A percentile compares a stretch with the other conserved stretches of the same genome.
phyloP scores from a whole-genome alignment of 2,329 filamentous ascomycete genomes.

The Microdochium paspali region DNA sequence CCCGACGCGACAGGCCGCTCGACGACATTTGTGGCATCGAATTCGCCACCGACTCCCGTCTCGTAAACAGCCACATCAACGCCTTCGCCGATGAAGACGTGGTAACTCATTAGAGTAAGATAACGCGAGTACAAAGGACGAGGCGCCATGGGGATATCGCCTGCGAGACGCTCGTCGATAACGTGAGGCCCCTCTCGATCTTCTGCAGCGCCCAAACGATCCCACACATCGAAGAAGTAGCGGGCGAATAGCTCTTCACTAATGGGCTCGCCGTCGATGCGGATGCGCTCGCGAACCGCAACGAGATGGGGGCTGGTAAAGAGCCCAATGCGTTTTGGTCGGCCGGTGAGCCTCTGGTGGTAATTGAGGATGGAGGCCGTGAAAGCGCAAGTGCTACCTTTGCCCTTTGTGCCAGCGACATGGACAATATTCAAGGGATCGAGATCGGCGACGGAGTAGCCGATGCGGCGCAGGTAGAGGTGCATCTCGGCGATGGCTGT shows the following conservation, averaged over 20 bases:
- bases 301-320: slow-evolving; percentile 64
- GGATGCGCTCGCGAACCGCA: slow-evolving; percentile 57
- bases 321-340: slow-evolving; percentile 44
- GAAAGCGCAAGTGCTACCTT: slow-evolving; percentile 64
- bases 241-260: slow-evolving; percentile 48
- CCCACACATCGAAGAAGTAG: slow-evolving; percentile 63
- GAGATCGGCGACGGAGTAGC: slow-evolving; percentile 56
- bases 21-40: slow-evolving; percentile 60
- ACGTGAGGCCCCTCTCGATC: slow-evolving; percentile 14
- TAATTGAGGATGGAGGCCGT: slow-evolving; percentile 51
- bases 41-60: slow-evolving; percentile 58
- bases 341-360: slow-evolving; percentile 25
- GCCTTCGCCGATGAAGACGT: slow-evolving; percentile 54
- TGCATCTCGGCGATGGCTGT: slow-evolving; percentile 69
- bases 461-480: slow-evolving; percentile 66
- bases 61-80: slow-evolving; percentile 58
- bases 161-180: slow-evolving; percentile 16
- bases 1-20: slow-evolving; percentile 46
- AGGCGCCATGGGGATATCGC: slow-evolving; percentile 20
- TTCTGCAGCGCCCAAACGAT: slow-evolving; percentile 33
- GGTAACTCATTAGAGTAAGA: slow-evolving; percentile 57
- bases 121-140: slow-evolving; percentile 51
- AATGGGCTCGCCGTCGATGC: slow-evolving; percentile 49
- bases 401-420: slow-evolving; percentile 69
- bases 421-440: slow-evolving; percentile 58